These are phyloP conservation scores for Pachysandra terminalis DNA, from an alignment of 164 flowering plant species.

Conservation along the genomic window DNA sequence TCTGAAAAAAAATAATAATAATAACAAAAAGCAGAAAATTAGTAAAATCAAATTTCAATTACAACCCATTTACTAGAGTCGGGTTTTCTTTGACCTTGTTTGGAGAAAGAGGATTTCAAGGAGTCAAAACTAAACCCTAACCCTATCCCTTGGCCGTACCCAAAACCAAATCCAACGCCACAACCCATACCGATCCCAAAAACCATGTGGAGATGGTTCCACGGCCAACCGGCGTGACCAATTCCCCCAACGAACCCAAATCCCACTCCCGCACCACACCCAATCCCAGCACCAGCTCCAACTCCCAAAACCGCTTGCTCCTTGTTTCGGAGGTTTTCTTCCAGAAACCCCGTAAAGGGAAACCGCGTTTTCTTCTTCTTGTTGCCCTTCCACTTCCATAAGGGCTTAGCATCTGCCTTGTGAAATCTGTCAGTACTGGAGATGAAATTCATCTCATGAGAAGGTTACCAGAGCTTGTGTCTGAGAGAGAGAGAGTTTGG, in stretches of 20 bases:
- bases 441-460: too few species aligned
- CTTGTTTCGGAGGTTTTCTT: constrained; percentile 16
- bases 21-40: too few species aligned
- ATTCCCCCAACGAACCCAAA: constrained; percentile 57
- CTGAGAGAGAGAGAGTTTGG: too few species aligned
- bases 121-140: constrained; percentile 29
- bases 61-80: constrained; percentile 21
- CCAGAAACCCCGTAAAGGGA: constrained; percentile 33
- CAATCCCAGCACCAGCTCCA: constrained; percentile 63
- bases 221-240: constrained; percentile 41
- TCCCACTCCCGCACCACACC: constrained; percentile 70
- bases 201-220: constrained; percentile 48
- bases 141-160: constrained; percentile 54
- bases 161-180: constrained; percentile 57
- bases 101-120: constrained; percentile 16
- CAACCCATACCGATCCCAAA: constrained; percentile 61
- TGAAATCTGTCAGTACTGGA: too few species aligned
- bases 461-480: too few species aligned
- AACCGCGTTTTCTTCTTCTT: constrained; percentile 22
- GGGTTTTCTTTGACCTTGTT: neutral
- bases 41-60: constrained; percentile 20
- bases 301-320: constrained; percentile 39
- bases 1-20: too few species aligned
- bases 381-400: constrained; percentile 36
- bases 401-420: constrained; percentile 18